Base-by-base conservation (phyloP, 2,329 filamentous ascomycete species). In the Penicillium glabrum region DNA sequence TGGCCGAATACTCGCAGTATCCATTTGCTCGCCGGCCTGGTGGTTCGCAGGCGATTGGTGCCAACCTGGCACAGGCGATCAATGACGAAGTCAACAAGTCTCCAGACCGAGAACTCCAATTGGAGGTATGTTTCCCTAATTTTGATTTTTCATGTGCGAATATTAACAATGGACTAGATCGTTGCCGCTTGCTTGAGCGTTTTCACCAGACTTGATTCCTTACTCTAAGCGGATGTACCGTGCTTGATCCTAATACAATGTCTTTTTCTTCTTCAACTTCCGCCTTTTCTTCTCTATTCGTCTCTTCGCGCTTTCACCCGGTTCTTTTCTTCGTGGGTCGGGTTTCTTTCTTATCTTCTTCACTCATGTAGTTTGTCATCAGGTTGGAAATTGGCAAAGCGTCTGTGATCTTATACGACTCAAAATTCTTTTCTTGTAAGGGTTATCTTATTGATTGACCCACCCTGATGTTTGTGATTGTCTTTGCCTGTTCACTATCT, bases 1-100 rank as follows among this genome's bases (percentile, higher is more conserved):
- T 99, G 57, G 91, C 91, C 43, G 93, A 98, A 73, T 99, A 97
- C 77, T 96, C 91, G 69, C 95, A 98, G 79, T 99, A 89, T 89
- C 95, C 95, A 0, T 99, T 99, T 79, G 92, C 88, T 52, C 89
- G 88, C 78, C 89, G 93, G 77, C 71, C 84, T 5, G 86, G 85
- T 43, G 89, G 91, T 27, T 86, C 86, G 33, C 86, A 91, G 63
- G 92, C 92, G 31, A 92, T 98, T 54, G 95, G 92, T 47, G 92
- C 93, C 64, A 99, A 99, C 73, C 77, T 99, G 71, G 90, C 91
- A 46, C 89, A 95, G 74, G 86, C 92, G 29, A 88, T 98, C 67
- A 81, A 84, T 58, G 93, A 97, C 77, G 95, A 99, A 76, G 83
- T 96, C 65, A 90, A 88, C 76, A 89, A 84, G 71, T 41, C 39